Percentiles rank a stretch among this genome's conserved stretches.
Conservation (phyloP, 2,329 filamentous ascomycete genomes). For the Reticulascus tulasneorum region DNA sequence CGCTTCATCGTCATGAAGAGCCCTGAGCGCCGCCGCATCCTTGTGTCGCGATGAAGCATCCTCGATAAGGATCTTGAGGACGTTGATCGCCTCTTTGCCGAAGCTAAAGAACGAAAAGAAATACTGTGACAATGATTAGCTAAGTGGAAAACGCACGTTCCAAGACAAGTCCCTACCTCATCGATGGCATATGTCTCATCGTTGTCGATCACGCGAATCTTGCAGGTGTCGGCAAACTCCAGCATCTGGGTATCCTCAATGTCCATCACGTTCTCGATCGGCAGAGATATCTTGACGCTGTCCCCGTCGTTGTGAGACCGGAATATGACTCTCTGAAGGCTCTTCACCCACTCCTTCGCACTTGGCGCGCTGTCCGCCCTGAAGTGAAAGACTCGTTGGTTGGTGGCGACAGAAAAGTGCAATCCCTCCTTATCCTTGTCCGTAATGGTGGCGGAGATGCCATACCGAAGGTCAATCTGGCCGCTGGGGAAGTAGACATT, state of each 20-base stretch:
- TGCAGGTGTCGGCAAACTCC: constrained; percentile 89
- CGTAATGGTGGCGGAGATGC: constrained; percentile 75
- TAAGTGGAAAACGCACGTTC: constrained; percentile 2
- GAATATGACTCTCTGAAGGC: constrained; percentile 91
- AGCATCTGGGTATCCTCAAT: constrained; percentile 89
- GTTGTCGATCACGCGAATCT: constrained; percentile 87
- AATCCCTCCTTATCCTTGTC: constrained; percentile 75
- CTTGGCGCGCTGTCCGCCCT: constrained; percentile 81
- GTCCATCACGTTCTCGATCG: constrained; percentile 84
- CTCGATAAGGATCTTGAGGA: constrained; percentile 70
- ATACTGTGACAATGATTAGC: constrained; percentile 58
- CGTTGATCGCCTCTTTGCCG: constrained; percentile 76
- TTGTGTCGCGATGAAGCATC: constrained; percentile 44
- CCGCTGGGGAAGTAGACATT: constrained; percentile 89
- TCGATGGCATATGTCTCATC: constrained; percentile 94
- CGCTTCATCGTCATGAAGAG: constrained; percentile 2
- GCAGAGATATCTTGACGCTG: constrained; percentile 92
- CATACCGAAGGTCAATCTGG: constrained; percentile 88
- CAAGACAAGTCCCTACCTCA: constrained; percentile 55
- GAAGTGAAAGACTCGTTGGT: constrained; percentile 81
- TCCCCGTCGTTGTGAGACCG: constrained; percentile 93
- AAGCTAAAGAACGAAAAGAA: constrained; percentile 94
- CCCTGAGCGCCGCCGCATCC: constrained; percentile 6
- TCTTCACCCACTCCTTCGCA: constrained; percentile 95
- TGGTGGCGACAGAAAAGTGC: constrained; percentile 76